Percentiles rank a stretch among this genome's conserved stretches.
These are phyloP conservation scores for Candida succiphila DNA, from an alignment of 805 yeast genomes.

Conservation along the genomic window DNA sequence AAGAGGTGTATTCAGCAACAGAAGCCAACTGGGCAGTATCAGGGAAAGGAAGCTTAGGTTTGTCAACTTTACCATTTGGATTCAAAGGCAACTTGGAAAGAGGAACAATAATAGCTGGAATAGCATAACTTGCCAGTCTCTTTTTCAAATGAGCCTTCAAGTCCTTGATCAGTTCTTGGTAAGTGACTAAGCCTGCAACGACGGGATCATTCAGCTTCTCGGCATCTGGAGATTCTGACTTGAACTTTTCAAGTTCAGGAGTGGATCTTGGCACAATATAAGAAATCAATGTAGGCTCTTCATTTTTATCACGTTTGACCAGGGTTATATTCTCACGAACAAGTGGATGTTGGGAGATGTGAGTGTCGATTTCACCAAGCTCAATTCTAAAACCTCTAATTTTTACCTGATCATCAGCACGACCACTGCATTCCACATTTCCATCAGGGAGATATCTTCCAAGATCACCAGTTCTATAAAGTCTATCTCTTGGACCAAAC, in stretches of 20 bases:
- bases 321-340: constrained; percentile 91
- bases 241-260: constrained; percentile 35
- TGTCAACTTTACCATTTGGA: constrained; percentile 97
- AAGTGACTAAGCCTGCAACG: constrained; percentile 70
- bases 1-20: constrained; percentile 51
- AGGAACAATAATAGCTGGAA: constrained; percentile 88
- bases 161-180: constrained; percentile 68
- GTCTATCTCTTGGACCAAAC: constrained; percentile 91
- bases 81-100: constrained; percentile 79
- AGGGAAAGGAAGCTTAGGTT: constrained; percentile 95
- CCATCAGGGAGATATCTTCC: constrained; percentile 97
- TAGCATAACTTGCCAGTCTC: constrained; percentile 86
- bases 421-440: constrained; percentile 94
- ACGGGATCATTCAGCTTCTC: constrained; percentile 51
- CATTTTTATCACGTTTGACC: constrained; percentile 85
- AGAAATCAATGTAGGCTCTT: constrained; percentile 85
- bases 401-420: constrained; percentile 98
- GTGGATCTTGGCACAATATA: constrained; percentile 72
- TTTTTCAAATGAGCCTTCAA: constrained; percentile 76
- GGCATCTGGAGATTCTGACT: constrained; percentile 36
- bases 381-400: constrained; percentile 98
- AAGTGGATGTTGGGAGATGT: constrained; percentile 83
- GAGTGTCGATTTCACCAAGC: constrained; percentile 96
- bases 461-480: constrained; percentile 94
- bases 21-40: constrained; percentile 74